A percentile compares a stretch with the other conserved stretches of the same genome.
phyloP scores from a whole-genome alignment of 257 asterid species.

The Capsicum pubescens region DNA sequence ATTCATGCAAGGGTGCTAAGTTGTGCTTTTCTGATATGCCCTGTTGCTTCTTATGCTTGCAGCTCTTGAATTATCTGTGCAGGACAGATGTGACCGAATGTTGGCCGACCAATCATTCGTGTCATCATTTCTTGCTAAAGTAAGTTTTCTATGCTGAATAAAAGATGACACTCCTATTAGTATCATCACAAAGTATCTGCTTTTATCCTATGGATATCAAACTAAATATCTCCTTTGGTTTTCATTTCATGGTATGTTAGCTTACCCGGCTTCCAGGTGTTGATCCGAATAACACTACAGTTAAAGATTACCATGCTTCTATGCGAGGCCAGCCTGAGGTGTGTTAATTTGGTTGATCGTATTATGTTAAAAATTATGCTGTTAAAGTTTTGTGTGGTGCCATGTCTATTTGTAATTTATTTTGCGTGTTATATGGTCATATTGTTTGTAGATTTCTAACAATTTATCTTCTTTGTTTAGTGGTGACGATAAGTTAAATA shows the following conservation, averaged over 20 bases:
- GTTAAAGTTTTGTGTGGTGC: neutral
- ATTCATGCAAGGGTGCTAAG: neutral
- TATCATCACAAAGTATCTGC: slow-evolving; percentile 3
- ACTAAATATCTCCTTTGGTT: slow-evolving; percentile 6
- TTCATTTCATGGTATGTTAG: slow-evolving; percentile 19
- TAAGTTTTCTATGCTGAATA: slow-evolving; percentile 45
- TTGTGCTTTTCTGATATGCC: slow-evolving; percentile 11
- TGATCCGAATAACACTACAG: slow-evolving; percentile 29
- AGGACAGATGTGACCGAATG: slow-evolving; percentile 77
- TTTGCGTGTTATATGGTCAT: slow-evolving; percentile 20
- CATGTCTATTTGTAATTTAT: slow-evolving; percentile 5
- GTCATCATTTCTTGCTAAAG: slow-evolving; percentile 74
- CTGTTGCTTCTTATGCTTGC: slow-evolving; percentile 35
- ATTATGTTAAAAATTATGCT: neutral
- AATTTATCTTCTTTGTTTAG: neutral
- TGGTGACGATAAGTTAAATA: neutral
- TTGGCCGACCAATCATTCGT: slow-evolving; percentile 74
- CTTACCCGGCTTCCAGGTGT: slow-evolving; percentile 29
- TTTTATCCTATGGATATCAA: neutral
- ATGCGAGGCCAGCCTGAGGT: slow-evolving; percentile 28
- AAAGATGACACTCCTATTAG: neutral
- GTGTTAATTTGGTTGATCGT: slow-evolving; percentile 19
- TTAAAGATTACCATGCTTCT: slow-evolving; percentile 29
- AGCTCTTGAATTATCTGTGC: slow-evolving; percentile 91
- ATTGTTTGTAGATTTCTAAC: neutral